Percentiles rank a stretch among this genome's conserved stretches.
These are phyloP conservation scores for Calonectria pteridis DNA, from an alignment of 2,329 filamentous ascomycete genomes.

Conservation along the genomic window DNA sequence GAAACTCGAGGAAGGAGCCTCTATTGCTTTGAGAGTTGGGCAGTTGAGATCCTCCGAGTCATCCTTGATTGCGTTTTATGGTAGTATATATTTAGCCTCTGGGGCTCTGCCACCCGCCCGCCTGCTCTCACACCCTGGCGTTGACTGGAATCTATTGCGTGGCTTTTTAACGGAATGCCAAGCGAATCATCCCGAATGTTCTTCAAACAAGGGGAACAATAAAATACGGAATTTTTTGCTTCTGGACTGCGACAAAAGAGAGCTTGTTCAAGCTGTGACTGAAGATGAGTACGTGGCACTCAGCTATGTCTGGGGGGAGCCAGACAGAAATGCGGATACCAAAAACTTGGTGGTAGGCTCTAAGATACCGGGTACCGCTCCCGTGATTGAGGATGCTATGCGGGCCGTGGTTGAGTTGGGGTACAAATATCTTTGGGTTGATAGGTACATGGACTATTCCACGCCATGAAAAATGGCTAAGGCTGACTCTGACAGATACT, in stretches of 20 bases:
- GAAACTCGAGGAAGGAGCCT: not conserved
- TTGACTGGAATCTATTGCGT: not conserved
- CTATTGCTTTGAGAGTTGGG: conserved; percentile 15
- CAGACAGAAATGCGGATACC: not conserved
- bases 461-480: no score
- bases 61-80: not conserved
- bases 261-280: not conserved
- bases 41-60: not conserved
- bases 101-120: not conserved
- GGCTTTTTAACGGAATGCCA: conserved; percentile 3
- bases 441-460: not conserved
- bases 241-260: conserved; percentile 9
- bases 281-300: conserved; percentile 11
- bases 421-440: conserved; percentile 17
- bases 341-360: not conserved
- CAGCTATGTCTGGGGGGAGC: conserved; percentile 21
- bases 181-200: not conserved
- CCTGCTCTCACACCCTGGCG: not conserved
- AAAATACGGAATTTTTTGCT: not conserved
- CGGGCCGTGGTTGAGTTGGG: not conserved
- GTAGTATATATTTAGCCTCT: conserved; percentile 7
- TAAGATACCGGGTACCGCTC: not conserved
- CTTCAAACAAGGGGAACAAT: not conserved
- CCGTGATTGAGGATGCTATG: conserved; percentile 14
- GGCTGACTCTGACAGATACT: not conserved